A percentile compares a stretch with the other conserved stretches of the same genome.
Evolutionary conservation across 257 asterid genomes (phyloP).

Genomic region (Prunella vulgaris): DNA sequence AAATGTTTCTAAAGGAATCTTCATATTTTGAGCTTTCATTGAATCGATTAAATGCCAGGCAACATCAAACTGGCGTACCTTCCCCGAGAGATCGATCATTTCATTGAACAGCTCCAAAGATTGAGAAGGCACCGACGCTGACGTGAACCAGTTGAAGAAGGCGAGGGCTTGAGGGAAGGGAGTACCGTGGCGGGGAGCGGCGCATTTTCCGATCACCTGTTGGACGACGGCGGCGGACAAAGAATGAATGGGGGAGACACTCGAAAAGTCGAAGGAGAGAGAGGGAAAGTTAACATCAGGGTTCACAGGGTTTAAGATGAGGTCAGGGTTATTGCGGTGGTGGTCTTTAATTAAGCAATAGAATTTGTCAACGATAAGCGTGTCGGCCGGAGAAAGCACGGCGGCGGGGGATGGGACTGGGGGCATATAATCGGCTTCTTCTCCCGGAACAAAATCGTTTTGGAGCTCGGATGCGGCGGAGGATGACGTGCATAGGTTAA

Average conservation of each 20-base stretch:
- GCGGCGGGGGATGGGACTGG: conserved; percentile 11
- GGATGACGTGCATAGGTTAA: conserved; percentile 25
- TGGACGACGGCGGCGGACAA: conserved; percentile 40
- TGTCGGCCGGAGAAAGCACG: conserved; percentile 39
- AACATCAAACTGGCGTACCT: conserved; percentile 71
- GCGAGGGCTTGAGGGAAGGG: conserved; percentile 77
- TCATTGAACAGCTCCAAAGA: conserved; percentile 43
- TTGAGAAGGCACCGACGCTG: conserved; percentile 11
- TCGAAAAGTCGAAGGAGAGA: conserved; percentile 57
- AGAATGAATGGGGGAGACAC: conserved; percentile 28
- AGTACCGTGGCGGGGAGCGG: conserved; percentile 72
- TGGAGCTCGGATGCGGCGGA: conserved; percentile 20
- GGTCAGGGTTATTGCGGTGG: conserved; percentile 63
- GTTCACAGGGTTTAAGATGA: conserved; percentile 41
- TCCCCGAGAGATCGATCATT: conserved; percentile 74
- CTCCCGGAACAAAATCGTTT: conserved; percentile 18
- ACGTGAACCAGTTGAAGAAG: conserved; percentile 78
- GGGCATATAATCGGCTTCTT: conserved; percentile 22
- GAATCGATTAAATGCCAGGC: conserved; percentile 70
- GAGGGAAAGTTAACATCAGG: conserved; percentile 48
- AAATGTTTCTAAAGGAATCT: conserved; percentile 53
- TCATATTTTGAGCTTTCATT: conserved; percentile 43
- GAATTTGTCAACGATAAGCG: conserved; percentile 40
- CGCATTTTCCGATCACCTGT: conserved; percentile 63
- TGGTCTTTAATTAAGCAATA: conserved; percentile 62